Conservation (phyloP, 768 basidiomycete species). For the Mycena alexandri region DNA sequence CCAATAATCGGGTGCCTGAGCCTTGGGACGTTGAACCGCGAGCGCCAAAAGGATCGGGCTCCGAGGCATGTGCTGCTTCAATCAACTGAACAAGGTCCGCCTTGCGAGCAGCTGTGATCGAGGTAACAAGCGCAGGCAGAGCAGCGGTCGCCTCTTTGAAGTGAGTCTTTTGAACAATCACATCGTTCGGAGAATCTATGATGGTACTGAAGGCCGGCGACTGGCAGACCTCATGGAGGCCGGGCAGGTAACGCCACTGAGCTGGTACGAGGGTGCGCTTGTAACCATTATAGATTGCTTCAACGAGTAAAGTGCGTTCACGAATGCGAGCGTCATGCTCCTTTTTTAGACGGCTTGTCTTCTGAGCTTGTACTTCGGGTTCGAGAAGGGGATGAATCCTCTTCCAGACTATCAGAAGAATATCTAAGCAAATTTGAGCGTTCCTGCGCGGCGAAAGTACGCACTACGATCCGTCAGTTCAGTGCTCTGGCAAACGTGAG, state of each 20-base stretch:
- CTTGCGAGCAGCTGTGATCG: constrained; percentile 13
- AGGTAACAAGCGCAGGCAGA: constrained; percentile 13
- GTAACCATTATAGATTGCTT: constrained; percentile 37
- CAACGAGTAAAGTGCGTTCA: constrained; percentile 21
- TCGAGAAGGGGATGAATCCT: constrained; percentile 42
- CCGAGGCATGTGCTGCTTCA: neutral
- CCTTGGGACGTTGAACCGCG: too few relatives aligned
- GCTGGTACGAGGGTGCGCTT: constrained; percentile 39
- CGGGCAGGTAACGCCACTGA: constrained; percentile 43
- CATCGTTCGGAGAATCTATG: constrained; percentile 19
- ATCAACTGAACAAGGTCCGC: constrained; percentile 1
- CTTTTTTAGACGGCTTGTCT: constrained; percentile 15
- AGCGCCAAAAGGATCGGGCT: too few relatives aligned
- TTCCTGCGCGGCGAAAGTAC: constrained; percentile 1
- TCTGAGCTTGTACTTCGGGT: constrained; percentile 15
- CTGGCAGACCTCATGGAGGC: constrained; percentile 31
- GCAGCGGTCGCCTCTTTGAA: constrained; percentile 21
- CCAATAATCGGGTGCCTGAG: neutral
- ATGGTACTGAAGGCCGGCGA: constrained; percentile 16
- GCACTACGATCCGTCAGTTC: constrained; percentile 48
- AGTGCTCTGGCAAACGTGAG: constrained; percentile 9
- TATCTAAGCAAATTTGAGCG: neutral
- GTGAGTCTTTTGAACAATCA: constrained; percentile 13
- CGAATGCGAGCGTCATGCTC: constrained; percentile 26
- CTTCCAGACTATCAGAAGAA: constrained; percentile 41